Percentiles rank a stretch among this genome's conserved stretches.
These are phyloP conservation scores for Kwoniella shivajii DNA, from an alignment of 1,284 basidiomycete genomes.

Conservation along the genomic window DNA sequence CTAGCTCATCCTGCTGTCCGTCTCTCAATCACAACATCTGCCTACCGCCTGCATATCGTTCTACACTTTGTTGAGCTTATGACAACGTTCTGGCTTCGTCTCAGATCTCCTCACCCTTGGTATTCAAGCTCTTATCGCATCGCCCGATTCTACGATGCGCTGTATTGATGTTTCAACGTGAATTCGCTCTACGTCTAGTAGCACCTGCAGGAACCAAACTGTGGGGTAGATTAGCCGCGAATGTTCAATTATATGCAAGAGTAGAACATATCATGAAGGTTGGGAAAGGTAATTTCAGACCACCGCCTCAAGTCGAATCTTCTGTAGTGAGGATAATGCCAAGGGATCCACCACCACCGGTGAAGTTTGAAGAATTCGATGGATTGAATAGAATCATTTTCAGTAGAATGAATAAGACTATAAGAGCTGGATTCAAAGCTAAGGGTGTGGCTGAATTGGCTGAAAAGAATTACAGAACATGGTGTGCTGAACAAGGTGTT, in stretches of 20 bases:
- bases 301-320: slow-evolving; percentile 92
- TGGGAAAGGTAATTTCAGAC: slow-evolving; percentile 92
- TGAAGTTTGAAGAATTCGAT: slow-evolving; percentile 97
- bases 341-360: slow-evolving; percentile 89
- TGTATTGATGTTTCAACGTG: slow-evolving; percentile 99
- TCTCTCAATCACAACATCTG: too few species aligned
- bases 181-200: slow-evolving; percentile 91
- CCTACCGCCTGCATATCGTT: background rate
- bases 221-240: slow-evolving; percentile 94
- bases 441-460: slow-evolving; percentile 94
- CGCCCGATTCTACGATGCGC: slow-evolving; percentile 90
- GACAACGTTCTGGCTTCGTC: background rate
- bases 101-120: slow-evolving; percentile 91
- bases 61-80: background rate
- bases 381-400: slow-evolving; percentile 91
- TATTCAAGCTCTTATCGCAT: slow-evolving; percentile 95
- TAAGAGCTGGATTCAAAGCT: slow-evolving; percentile 83
- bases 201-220: slow-evolving; percentile 81
- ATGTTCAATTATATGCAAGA: slow-evolving; percentile 93
- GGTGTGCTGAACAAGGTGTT: slow-evolving; percentile 79
- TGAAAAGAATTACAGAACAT: slow-evolving; percentile 93
- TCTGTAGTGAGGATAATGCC: slow-evolving; percentile 90
- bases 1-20: background rate
- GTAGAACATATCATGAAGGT: slow-evolving; percentile 98
- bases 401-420: slow-evolving; percentile 84